Evolutionary conservation across 352 stramenopile species (phyloP).

Genomic region (Aphanomyces euteiches): DNA sequence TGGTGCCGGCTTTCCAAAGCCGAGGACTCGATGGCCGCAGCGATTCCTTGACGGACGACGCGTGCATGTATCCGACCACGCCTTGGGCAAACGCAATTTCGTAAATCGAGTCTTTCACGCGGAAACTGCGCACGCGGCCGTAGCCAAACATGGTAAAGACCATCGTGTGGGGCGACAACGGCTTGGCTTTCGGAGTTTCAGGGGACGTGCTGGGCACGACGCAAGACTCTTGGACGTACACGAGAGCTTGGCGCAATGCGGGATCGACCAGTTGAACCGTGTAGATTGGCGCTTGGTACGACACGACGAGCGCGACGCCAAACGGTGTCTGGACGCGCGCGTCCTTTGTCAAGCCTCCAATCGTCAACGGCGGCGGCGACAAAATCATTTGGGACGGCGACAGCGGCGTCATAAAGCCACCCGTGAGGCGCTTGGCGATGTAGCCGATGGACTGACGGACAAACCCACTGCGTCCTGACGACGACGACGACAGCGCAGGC

Average conservation of each 20-base stretch:
- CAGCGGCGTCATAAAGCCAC: slow-evolving; percentile 19
- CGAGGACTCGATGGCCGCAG: neutral
- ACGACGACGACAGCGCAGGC: neutral
- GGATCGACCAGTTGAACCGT: slow-evolving; percentile 39
- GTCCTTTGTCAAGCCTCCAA: slow-evolving; percentile 39
- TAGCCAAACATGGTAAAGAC: slow-evolving; percentile 5
- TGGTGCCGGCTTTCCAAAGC: neutral
- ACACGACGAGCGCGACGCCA: slow-evolving; percentile 52
- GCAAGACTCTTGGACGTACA: slow-evolving; percentile 12
- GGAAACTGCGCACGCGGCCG: slow-evolving; percentile 13
- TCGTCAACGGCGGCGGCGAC: neutral
- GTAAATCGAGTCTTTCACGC: slow-evolving; percentile 19
- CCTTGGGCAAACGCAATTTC: slow-evolving; percentile 14
- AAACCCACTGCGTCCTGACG: slow-evolving; percentile 1
- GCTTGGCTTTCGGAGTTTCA: slow-evolving; percentile 1
- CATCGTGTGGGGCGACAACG: slow-evolving; percentile 2
- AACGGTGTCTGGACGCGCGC: slow-evolving; percentile 60
- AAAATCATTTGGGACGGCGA: neutral
- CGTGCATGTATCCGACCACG: slow-evolving; percentile 22
- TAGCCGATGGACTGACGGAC: slow-evolving; percentile 25
- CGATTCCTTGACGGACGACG: neutral
- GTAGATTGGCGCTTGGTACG: slow-evolving; percentile 53
- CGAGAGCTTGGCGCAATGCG: neutral
- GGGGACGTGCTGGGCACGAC: neutral
- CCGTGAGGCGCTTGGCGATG: slow-evolving; percentile 20